phyloP scores from a whole-genome alignment of 352 stramenopile genomes.

The Peronospora destructor region DNA sequence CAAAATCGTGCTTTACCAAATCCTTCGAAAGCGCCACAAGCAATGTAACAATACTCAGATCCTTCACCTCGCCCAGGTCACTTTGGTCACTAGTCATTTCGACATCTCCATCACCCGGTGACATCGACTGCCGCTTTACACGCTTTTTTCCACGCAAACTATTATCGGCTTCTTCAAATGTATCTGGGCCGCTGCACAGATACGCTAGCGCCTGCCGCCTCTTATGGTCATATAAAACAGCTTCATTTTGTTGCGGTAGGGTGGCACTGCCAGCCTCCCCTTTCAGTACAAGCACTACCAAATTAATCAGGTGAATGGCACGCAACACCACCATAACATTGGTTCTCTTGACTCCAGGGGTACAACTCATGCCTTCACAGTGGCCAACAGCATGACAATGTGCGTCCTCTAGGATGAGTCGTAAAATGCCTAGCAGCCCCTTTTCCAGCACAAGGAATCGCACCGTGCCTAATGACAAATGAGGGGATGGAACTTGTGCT shows the following conservation, averaged over 20 bases:
- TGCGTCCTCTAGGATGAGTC: conserved; percentile 60
- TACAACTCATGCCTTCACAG: conserved; percentile 16
- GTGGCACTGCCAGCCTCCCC: conserved; percentile 15
- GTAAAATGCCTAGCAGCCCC: conserved; percentile 53
- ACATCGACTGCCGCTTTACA: conserved; percentile 46
- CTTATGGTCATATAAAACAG: conserved; percentile 38
- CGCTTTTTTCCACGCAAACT: conserved; percentile 54
- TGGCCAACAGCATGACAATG: conserved; percentile 13
- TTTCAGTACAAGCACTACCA: conserved; percentile 58
- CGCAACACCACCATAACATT: conserved; percentile 64
- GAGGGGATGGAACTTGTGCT: conserved; percentile 41
- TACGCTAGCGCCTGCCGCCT: conserved; percentile 39
- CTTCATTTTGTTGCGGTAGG: conserved; percentile 20
- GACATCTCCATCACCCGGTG: conserved; percentile 47
- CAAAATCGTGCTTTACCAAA: conserved; percentile 68
- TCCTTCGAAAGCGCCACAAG: conserved; percentile 57
- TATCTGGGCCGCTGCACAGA: conserved; percentile 50
- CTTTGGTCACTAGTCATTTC: conserved; percentile 68
- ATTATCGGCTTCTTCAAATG: conserved; percentile 53
- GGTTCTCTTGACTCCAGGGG: conserved; percentile 34
- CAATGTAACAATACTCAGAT: conserved; percentile 55
- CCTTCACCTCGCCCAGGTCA: conserved; percentile 47
- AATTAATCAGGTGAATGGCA: conserved; percentile 61
- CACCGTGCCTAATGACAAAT: conserved; percentile 46
- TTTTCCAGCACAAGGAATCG: conserved; percentile 60